Evolutionary conservation across 176 grass and related monocot species (phyloP).

Genomic region (Avena atlantica): DNA sequence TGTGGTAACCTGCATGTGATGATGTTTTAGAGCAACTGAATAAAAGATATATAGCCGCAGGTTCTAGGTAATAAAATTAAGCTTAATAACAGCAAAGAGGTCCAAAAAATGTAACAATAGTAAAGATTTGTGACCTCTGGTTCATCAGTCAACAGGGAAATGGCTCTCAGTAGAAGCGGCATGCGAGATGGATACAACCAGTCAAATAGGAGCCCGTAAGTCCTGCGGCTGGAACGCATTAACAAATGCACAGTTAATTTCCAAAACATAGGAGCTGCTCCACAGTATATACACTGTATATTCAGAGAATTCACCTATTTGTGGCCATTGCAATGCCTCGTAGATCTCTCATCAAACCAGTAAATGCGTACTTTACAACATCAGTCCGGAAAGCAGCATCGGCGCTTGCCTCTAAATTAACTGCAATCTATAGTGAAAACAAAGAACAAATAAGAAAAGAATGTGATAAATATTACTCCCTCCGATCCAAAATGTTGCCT

Average conservation of each 20-base stretch:
- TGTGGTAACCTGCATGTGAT: constrained; percentile 83
- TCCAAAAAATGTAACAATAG: constrained; percentile 29
- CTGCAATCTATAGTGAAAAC: constrained; percentile 61
- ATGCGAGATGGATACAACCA: constrained; percentile 93
- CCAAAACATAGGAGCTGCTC: neutral
- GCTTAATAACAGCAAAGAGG: constrained; percentile 17
- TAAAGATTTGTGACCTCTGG: constrained; percentile 72
- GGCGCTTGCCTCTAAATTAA: constrained; percentile 79
- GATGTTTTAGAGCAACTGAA: constrained; percentile 23
- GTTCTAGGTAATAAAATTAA: constrained; percentile 32
- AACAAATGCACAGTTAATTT: constrained; percentile 43
- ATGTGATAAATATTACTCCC: neutral
- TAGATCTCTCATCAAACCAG: constrained; percentile 97
- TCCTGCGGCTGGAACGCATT: constrained; percentile 70
- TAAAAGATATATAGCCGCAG: constrained; percentile 1
- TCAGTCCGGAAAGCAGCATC: constrained; percentile 83
- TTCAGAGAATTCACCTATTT: constrained; percentile 72
- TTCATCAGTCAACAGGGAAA: constrained; percentile 82
- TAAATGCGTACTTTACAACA: constrained; percentile 83
- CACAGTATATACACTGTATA: neutral
- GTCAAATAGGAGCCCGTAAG: constrained; percentile 95
- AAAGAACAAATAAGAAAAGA: constrained; percentile 28
- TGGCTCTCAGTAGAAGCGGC: constrained; percentile 86
- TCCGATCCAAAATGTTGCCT: too few relatives aligned
- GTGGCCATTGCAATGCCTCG: constrained; percentile 94